A percentile compares a stretch with the other conserved stretches of the same genome.
phyloP scores from a whole-genome alignment of 148 eudicot species.

The Bassia scoparia region DNA sequence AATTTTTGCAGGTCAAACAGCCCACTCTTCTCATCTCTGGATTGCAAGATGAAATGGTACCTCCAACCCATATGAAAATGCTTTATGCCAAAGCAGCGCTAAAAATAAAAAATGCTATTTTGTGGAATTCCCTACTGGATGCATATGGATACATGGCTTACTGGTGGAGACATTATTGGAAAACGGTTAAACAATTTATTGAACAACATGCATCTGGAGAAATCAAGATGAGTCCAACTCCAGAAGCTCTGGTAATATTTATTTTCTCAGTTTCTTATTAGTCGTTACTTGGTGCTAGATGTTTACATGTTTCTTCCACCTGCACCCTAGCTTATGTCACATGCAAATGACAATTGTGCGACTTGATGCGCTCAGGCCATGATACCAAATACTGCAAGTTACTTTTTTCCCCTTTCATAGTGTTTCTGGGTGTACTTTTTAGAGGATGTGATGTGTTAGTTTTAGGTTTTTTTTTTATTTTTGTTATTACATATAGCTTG shows the following conservation, averaged over 20 bases:
- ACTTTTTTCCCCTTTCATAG: too few relatives aligned
- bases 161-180: slow-evolving; percentile 88
- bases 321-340: neutral
- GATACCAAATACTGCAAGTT: neutral
- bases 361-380: neutral
- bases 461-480: too few relatives aligned
- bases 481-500: too few relatives aligned
- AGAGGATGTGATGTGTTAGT: too few relatives aligned
- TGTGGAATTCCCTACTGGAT: slow-evolving; percentile 87
- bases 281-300: neutral
- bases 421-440: too few relatives aligned
- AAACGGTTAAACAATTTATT: slow-evolving; percentile 49
- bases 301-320: neutral
- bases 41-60: slow-evolving; percentile 94
- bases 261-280: neutral
- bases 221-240: slow-evolving; percentile 32
- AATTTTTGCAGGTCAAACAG: slow-evolving; percentile 61
- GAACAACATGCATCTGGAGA: slow-evolving; percentile 41
- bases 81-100: slow-evolving; percentile 90
- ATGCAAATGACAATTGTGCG: neutral
- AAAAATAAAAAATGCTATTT: slow-evolving; percentile 55
- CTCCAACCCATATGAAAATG: slow-evolving; percentile 86
- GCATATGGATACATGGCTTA: slow-evolving; percentile 98
- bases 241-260: slow-evolving; percentile 37
- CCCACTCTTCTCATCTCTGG: slow-evolving; percentile 89